phyloP scores from a whole-genome alignment of 257 asterid genomes.

The Nicotiana paniculata region DNA sequence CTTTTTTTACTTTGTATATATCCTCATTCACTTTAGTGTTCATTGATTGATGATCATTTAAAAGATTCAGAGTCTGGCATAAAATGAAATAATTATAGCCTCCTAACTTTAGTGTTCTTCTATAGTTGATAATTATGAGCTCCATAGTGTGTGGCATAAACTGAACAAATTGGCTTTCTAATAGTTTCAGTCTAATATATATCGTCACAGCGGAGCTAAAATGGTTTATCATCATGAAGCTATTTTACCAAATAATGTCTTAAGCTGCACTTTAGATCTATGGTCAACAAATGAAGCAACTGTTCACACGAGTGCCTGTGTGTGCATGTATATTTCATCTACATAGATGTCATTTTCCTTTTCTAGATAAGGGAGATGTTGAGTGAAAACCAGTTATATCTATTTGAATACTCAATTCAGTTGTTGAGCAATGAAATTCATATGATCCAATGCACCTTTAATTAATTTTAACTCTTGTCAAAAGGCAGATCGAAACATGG shows the following conservation, averaged over 20 bases:
- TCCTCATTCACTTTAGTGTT: not conserved
- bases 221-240: not conserved
- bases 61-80: not conserved
- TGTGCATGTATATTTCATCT: not conserved
- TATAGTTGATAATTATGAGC: not conserved
- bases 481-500: conserved; percentile 99
- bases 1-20: not conserved
- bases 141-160: not conserved
- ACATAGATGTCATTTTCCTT: not conserved
- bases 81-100: not conserved
- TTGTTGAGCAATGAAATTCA: not conserved
- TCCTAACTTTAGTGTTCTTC: not conserved
- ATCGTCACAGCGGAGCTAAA: not conserved
- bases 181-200: not conserved
- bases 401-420: not conserved
- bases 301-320: not conserved
- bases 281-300: not conserved
- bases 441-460: conserved; percentile 11
- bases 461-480: conserved; percentile 33
- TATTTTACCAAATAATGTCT: not conserved
- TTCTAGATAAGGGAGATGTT: not conserved
- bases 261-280: not conserved
- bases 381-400: not conserved
- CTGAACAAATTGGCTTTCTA: not conserved
- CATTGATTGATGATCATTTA: not conserved